Base-by-base conservation (phyloP, 345 rosid genomes). In the Eucalyptus lansdowneana region DNA sequence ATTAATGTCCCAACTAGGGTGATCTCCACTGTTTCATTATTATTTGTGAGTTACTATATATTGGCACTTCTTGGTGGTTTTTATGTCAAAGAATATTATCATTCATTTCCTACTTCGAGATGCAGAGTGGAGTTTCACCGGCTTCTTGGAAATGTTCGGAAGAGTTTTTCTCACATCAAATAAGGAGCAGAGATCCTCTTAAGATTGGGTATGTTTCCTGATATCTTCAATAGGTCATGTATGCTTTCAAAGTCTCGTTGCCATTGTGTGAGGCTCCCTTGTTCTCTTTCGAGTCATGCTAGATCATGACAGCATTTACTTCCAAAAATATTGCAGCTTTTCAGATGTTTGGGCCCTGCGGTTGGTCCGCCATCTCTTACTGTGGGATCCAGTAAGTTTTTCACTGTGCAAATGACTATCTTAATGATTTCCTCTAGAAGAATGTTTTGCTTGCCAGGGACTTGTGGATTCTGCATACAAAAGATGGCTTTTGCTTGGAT, bases 61-160 rank as follows among this genome's bases (percentile, higher is more conserved):
- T 87, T 27, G 49, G 44, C 45, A 21, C 47, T 81, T 56, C 22
- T 50, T n/a, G 50, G 34, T 67, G 69, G 42, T 62, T 67, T 83
- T 17, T 42, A 31, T 50, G 40, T 25, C 67, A 14, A 83, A 9
- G 42, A 90, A 22, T 29, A 6, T 87, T 51, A 49, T 83, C 72
- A 76, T 31, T 88, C 89, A 45, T 37, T 50, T 50, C n/a, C 88
- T 12, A 86, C 56, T 80, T 90, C 10, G 89, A 89, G 65, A 89
- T 88, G 91, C 86, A 96, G 98, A 96, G 92, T 92, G 94, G 95
- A 91, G 92, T 91, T 87, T 95, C 97, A 69, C 98, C 96, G 50
- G 99, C 99, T 90, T 94, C 98, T 34, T 97, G 99, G 99, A 96
- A 95, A 94, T 97, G 99, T 94, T 96, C 98, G 7, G 99, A 97